Evolutionary conservation across 176 grass and related monocot species (phyloP), one percentile per base, ranked within the genome.

Genomic region (Juncus inflexus): DNA sequence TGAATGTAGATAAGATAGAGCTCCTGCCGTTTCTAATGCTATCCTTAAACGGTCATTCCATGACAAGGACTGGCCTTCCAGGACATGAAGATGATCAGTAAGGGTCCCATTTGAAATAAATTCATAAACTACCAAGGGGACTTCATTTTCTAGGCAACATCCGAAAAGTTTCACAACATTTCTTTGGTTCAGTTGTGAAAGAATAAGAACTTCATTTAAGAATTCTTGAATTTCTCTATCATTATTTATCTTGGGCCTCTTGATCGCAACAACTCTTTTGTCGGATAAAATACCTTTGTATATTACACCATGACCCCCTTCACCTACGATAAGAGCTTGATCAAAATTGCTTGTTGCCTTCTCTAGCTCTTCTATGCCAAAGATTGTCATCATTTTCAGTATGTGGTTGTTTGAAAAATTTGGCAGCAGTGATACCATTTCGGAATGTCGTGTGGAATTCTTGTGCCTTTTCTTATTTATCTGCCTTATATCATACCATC

Each of bases 81-180:
- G n/a, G 2, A 15, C 42, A 52, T 69, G 65, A 54, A 69, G 65
- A 52, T 69, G 65, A 9, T 55, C 13, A 13, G 42, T 16, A 53
- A 69, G 65, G 4, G 65, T 69, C 12, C 65, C 65, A 12, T 69
- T 69, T 37, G 65, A 69, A n/a, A 69, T 55, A 45, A 69, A 69
- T 15, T 69, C 65, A 52, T 69, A 69, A 50, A 3, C n/a, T 39
- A 51, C 41, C 9, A 74, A 51, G 5, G 52, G 78, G 39, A 66
- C 78, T 61, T 66, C 16, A 16, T 61, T 74, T 50, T 68, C 65
- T 9, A 68, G 41, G 65, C 65, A 68, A 35, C 65, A 68, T 42
- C 65, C 65, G n/a, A 50, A 68, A 42, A 68, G 42, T 41, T 52
- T 12, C 4, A 68, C 65, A 13, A 68, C 65, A 35, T 68, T 68